phyloP scores from a whole-genome alignment of 2,329 filamentous ascomycete species.

The Neopestalotiopsis rosae region DNA sequence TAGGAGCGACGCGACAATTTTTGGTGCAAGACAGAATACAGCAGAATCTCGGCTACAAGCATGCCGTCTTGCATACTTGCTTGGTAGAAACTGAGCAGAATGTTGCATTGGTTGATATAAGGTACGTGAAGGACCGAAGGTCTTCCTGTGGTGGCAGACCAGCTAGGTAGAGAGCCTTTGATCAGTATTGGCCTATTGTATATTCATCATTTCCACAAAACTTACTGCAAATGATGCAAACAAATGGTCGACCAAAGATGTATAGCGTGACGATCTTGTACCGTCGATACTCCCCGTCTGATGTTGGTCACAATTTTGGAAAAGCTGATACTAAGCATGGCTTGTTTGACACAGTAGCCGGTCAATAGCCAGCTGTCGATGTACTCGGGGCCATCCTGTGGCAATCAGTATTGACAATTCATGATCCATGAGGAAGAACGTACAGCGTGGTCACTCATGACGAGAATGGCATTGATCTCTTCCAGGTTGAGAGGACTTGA shows the following conservation, averaged over 20 bases:
- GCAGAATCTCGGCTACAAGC: slow-evolving; percentile 44
- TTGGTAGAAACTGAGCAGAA: slow-evolving; percentile 45
- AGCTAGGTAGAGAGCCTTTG: slow-evolving; percentile 32
- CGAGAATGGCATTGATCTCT: slow-evolving; percentile 45
- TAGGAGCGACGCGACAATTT: slow-evolving; percentile 38
- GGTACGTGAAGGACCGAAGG: slow-evolving; percentile 42
- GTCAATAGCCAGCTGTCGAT: slow-evolving; percentile 49
- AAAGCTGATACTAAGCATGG: slow-evolving; percentile 49
- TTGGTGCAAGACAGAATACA: slow-evolving; percentile 43
- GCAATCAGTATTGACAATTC: neutral
- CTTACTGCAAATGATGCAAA: slow-evolving; percentile 42
- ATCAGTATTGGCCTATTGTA: neutral
- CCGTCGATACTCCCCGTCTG: slow-evolving; percentile 35
- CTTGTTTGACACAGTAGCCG: slow-evolving; percentile 47
- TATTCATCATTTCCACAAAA: neutral
- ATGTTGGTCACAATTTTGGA: slow-evolving; percentile 44
- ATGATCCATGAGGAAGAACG: slow-evolving; percentile 8
- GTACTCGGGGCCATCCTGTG: slow-evolving; percentile 40
- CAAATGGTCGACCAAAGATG: slow-evolving; percentile 43
- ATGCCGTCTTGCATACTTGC: slow-evolving; percentile 47
- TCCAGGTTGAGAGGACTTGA: slow-evolving; percentile 45
- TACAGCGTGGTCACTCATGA: slow-evolving; percentile 43
- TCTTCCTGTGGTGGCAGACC: slow-evolving; percentile 46
- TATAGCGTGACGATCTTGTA: slow-evolving; percentile 40
- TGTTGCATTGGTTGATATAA: slow-evolving; percentile 46